phyloP scores from a whole-genome alignment of 768 basidiomycete genomes.

The Podaxis sp. region DNA sequence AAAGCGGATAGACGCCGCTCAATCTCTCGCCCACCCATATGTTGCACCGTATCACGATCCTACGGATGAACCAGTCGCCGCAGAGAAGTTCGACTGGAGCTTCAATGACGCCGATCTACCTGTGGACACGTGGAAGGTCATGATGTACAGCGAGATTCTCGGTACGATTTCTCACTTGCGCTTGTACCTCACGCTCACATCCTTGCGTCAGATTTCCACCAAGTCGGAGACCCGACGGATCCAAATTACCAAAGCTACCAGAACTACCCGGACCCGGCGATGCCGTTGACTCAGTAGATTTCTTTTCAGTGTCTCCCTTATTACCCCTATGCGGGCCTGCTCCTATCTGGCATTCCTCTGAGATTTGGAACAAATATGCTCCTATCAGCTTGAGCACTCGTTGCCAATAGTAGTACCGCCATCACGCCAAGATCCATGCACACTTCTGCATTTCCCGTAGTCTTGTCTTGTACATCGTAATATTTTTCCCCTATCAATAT shows the following conservation, averaged over 20 bases:
- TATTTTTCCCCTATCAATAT: background rate
- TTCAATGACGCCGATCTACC: conserved; percentile 99
- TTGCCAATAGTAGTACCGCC: background rate
- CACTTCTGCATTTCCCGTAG: background rate
- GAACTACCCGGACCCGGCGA: conserved; percentile 2
- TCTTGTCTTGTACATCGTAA: background rate
- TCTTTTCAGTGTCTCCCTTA: background rate
- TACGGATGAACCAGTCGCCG: conserved; percentile 93
- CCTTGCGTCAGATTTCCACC: conserved; percentile 67
- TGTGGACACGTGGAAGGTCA: conserved; percentile 99
- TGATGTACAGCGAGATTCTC: conserved; percentile 99
- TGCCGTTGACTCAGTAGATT: background rate
- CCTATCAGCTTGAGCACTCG: background rate
- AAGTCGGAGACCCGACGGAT: conserved; percentile 55
- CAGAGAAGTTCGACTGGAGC: conserved; percentile 97
- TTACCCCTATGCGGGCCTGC: conserved; percentile 4
- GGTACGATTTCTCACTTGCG: conserved; percentile 49
- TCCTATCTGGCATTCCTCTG: background rate
- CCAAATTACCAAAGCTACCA: conserved; percentile 9
- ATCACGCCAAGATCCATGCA: background rate
- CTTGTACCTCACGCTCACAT: background rate
- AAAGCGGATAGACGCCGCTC: conserved; percentile 92
- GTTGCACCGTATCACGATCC: conserved; percentile 98
- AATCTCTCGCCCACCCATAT: conserved; percentile 90
- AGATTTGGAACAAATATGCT: background rate